These are phyloP conservation scores for Auriscalpium vulgare DNA, from an alignment of 768 basidiomycete genomes.

Conservation along the genomic window DNA sequence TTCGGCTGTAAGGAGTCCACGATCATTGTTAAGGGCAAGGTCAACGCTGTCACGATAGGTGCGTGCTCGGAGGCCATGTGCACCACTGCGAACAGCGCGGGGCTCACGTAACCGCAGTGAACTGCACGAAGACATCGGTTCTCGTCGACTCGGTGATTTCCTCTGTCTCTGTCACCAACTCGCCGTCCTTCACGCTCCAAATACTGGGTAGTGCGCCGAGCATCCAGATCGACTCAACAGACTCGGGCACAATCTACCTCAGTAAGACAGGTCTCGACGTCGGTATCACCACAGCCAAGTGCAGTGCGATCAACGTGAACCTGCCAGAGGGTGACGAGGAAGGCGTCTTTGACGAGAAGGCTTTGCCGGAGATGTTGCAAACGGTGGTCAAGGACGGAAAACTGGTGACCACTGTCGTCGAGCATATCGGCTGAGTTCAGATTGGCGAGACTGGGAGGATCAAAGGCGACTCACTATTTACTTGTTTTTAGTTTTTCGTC, in stretches of 20 bases:
- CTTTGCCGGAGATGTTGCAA: slow-evolving; percentile 94
- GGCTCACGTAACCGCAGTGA: slow-evolving; percentile 41
- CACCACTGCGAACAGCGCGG: no score
- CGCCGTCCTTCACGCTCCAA: slow-evolving; percentile 89
- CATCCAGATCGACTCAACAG: slow-evolving; percentile 89
- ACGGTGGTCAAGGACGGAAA: slow-evolving; percentile 75
- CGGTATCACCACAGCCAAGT: slow-evolving; percentile 93
- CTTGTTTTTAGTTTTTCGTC: neutral
- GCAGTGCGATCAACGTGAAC: slow-evolving; percentile 86
- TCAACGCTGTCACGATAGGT: slow-evolving; percentile 91
- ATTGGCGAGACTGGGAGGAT: neutral
- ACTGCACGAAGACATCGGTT: slow-evolving; percentile 81
- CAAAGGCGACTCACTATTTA: neutral
- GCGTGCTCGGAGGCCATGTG: slow-evolving; percentile 17
- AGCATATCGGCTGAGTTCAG: slow-evolving; percentile 55
- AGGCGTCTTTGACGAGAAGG: slow-evolving; percentile 81
- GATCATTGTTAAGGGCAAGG: slow-evolving; percentile 83
- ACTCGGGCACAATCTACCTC: slow-evolving; percentile 91
- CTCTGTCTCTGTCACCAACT: slow-evolving; percentile 78
- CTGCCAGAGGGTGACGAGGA: slow-evolving; percentile 87
- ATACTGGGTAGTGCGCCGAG: slow-evolving; percentile 87
- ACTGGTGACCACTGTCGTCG: slow-evolving; percentile 81
- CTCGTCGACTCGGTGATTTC: slow-evolving; percentile 93
- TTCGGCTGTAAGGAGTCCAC: slow-evolving; percentile 86
- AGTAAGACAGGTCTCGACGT: slow-evolving; percentile 71